phyloP scores from a whole-genome alignment of 345 rosid species.

The Aegle marmelos region DNA sequence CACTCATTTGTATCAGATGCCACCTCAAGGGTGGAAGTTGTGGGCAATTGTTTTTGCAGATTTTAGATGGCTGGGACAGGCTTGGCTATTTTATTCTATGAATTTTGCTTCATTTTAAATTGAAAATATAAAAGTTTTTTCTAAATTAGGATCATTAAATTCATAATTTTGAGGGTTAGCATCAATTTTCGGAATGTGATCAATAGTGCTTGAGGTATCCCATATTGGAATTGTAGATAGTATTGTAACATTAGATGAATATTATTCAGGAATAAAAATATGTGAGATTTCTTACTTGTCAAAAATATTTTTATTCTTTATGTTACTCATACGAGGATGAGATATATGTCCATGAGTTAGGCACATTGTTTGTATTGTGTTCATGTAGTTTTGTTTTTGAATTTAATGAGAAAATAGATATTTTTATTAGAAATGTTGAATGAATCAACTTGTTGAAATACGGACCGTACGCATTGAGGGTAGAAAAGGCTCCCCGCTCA shows the following conservation, averaged over 20 bases:
- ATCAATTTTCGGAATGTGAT: background rate
- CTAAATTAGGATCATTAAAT: background rate
- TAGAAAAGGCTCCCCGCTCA: no score
- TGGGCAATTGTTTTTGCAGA: background rate
- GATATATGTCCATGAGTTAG: background rate
- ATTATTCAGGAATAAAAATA: no score
- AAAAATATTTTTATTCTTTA: no score
- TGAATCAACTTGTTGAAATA: no score
- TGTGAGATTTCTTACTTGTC: background rate
- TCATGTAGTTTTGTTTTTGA: no score
- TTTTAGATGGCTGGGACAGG: background rate
- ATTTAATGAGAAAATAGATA: no score
- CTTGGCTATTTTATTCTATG: background rate
- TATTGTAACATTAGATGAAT: background rate
- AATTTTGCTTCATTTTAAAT: background rate
- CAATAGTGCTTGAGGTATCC: background rate
- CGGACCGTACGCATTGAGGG: no score
- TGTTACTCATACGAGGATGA: background rate
- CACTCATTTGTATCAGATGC: background rate
- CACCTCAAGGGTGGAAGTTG: background rate
- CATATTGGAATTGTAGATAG: background rate
- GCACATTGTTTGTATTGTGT: background rate
- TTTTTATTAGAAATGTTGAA: no score
- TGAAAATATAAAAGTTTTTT: no score
- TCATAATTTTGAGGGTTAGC: background rate